These are phyloP conservation scores for Kwoniella shandongensis DNA, from an alignment of 768 basidiomycete genomes.

Conservation along the genomic window DNA sequence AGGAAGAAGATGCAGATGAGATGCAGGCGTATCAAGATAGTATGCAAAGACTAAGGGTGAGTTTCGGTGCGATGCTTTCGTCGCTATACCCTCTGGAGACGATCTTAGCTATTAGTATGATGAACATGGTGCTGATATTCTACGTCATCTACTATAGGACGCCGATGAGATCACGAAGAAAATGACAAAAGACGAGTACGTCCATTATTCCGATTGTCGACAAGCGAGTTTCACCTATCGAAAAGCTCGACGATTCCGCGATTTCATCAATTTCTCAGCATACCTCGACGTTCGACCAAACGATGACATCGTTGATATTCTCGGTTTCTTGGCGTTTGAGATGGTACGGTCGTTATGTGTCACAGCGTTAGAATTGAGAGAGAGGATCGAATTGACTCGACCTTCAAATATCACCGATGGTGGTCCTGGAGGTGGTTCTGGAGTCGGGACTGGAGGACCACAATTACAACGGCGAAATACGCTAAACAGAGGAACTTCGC, in stretches of 20 bases:
- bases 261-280: constrained; percentile 84
- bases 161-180: constrained; percentile 90
- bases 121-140: too few species aligned
- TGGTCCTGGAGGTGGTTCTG: too few species aligned
- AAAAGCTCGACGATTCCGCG: constrained; percentile 93
- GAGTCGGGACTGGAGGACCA: neutral
- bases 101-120: too few species aligned
- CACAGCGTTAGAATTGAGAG: constrained; percentile 71
- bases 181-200: constrained; percentile 96
- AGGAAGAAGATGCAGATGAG: constrained; percentile 94
- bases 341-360: constrained; percentile 92
- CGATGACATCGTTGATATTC: constrained; percentile 93
- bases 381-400: constrained; percentile 27
- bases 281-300: constrained; percentile 84
- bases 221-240: constrained; percentile 96
- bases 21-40: constrained; percentile 93
- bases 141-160: constrained; percentile 60
- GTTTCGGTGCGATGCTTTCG: constrained; percentile 12
- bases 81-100: neutral
- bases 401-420: neutral
- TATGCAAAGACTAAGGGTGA: constrained; percentile 76
- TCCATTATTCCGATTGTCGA: constrained; percentile 93
- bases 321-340: constrained; percentile 95
- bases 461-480: neutral
- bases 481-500: constrained; percentile 1